These are phyloP conservation scores for Fusarium sp. DNA, from an alignment of 2,329 filamentous ascomycete genomes.

Conservation along the genomic window DNA sequence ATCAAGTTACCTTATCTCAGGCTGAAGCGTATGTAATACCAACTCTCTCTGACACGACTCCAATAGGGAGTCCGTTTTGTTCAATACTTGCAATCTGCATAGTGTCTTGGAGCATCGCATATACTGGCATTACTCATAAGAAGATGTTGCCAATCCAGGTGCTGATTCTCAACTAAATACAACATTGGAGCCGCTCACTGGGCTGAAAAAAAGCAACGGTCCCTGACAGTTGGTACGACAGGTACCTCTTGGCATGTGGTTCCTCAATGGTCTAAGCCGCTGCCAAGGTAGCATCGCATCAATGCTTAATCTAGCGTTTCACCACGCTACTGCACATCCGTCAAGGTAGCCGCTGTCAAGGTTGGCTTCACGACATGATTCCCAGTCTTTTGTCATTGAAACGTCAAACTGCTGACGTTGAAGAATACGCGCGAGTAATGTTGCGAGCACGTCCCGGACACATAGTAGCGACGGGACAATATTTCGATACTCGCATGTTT, in stretches of 20 bases:
- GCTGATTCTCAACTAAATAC: neutral
- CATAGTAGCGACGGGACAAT: neutral
- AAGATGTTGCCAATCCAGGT: neutral
- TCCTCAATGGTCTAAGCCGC: neutral
- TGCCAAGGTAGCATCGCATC: constrained; percentile 48
- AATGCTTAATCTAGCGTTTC: constrained; percentile 45
- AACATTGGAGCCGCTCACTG: neutral
- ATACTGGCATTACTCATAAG: neutral
- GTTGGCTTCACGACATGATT: neutral
- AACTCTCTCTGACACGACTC: neutral
- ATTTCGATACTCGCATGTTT: constrained; percentile 16
- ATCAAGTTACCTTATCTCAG: too few relatives aligned
- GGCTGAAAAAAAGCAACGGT: neutral
- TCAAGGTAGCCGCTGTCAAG: constrained; percentile 17
- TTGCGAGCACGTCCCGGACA: constrained; percentile 4
- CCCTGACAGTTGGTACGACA: constrained; percentile 9
- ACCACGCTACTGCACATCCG: constrained; percentile 32
- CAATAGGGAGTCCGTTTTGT: neutral
- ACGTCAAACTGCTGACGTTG: constrained; percentile 1
- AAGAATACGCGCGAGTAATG: neutral
- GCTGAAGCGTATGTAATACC: neutral
- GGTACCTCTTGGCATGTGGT: constrained; percentile 32
- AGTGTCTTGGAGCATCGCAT: neutral
- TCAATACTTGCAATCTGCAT: neutral
- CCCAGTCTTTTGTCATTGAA: neutral